These are phyloP conservation scores for Cryphonectria parasitica DNA, from an alignment of 2,329 filamentous ascomycete species.

Conservation along the genomic window DNA sequence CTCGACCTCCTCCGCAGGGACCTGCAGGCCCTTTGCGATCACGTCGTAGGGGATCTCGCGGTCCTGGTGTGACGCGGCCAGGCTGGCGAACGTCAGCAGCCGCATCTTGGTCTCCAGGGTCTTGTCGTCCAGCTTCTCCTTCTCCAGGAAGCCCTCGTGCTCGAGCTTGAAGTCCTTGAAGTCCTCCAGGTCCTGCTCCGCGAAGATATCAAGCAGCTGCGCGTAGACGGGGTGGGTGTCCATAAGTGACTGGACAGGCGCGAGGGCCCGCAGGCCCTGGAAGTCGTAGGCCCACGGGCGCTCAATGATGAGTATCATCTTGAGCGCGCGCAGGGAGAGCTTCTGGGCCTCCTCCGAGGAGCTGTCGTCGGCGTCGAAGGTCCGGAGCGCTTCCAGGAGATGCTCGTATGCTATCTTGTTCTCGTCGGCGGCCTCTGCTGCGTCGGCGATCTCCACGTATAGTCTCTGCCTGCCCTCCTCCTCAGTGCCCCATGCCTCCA, in stretches of 20 bases:
- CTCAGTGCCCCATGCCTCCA: slow-evolving; percentile 79
- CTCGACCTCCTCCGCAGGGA: slow-evolving; percentile 84
- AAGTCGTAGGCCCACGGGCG: slow-evolving; percentile 64
- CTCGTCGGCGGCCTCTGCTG: slow-evolving; percentile 78
- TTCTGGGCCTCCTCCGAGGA: slow-evolving; percentile 64
- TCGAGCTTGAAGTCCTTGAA: slow-evolving; percentile 95
- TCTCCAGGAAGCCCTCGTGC: slow-evolving; percentile 82
- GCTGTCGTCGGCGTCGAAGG: slow-evolving; percentile 60
- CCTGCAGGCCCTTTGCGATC: slow-evolving; percentile 83
- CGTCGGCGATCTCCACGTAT: slow-evolving; percentile 80
- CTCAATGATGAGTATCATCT: slow-evolving; percentile 56
- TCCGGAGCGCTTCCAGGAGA: slow-evolving; percentile 64
- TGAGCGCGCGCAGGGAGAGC: slow-evolving; percentile 61
- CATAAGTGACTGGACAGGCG: slow-evolving; percentile 83
- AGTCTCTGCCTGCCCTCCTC: slow-evolving; percentile 83
- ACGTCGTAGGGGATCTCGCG: slow-evolving; percentile 86
- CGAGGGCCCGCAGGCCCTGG: slow-evolving; percentile 79
- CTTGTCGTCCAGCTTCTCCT: slow-evolving; percentile 71
- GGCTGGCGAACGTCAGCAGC: slow-evolving; percentile 86
- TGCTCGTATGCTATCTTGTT: slow-evolving; percentile 70
- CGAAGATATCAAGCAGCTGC: slow-evolving; percentile 94
- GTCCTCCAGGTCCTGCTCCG: slow-evolving; percentile 90
- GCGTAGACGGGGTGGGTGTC: slow-evolving; percentile 84
- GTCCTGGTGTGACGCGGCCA: slow-evolving; percentile 82
- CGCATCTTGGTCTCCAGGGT: slow-evolving; percentile 93